Evolutionary conservation across 805 yeast genomes (phyloP).

Genomic region (Lachancea dasiensis): DNA sequence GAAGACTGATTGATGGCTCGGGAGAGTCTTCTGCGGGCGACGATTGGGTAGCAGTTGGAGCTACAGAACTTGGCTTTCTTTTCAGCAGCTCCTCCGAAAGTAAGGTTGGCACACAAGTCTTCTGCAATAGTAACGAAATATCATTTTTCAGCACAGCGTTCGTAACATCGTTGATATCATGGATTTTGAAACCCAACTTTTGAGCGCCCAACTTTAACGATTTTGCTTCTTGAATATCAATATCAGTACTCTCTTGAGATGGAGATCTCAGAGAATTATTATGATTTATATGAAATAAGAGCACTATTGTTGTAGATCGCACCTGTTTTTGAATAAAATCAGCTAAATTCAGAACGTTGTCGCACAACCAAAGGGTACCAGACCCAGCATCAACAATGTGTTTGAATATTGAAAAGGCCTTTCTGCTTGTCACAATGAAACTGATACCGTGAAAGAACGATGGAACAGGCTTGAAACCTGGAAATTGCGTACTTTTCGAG

Average conservation of each 20-base stretch:
- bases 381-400: constrained; percentile 11
- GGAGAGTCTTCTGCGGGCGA: too few relatives aligned
- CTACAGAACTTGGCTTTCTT: too few relatives aligned
- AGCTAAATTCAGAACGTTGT: constrained; percentile 4
- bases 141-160: constrained; percentile 21
- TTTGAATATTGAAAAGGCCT: constrained; percentile 8
- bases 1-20: too few relatives aligned
- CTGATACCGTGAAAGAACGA: constrained; percentile 3
- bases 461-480: neutral
- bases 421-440: constrained; percentile 8
- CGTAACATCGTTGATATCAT: constrained; percentile 27
- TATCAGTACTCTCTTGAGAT: neutral
- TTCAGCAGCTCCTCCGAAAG: too few relatives aligned
- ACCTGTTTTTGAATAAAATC: constrained; percentile 5
- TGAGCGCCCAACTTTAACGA: constrained; percentile 17
- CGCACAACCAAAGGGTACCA: constrained; percentile 8
- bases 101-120: neutral
- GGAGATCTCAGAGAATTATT: constrained; percentile 1
- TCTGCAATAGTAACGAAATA: constrained; percentile 7
- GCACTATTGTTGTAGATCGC: constrained; percentile 4
- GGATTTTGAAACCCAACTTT: constrained; percentile 16
- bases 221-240: constrained; percentile 5
- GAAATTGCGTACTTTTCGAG: constrained; percentile 2
- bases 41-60: too few relatives aligned
- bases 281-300: constrained; percentile 5